phyloP scores from a whole-genome alignment of 768 basidiomycete genomes.

The Boletus edulis region DNA sequence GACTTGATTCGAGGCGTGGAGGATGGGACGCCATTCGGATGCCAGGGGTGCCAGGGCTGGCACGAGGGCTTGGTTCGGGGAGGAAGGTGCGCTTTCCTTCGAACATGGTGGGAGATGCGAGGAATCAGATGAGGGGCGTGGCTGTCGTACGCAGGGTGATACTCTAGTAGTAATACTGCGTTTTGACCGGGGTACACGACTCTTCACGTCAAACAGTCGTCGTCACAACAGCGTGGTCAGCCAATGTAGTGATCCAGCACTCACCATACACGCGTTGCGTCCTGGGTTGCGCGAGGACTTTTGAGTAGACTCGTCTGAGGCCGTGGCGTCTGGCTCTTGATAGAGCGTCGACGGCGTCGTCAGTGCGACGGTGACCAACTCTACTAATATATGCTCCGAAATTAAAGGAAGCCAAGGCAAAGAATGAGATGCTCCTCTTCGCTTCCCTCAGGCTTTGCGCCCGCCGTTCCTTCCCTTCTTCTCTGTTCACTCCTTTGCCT shows the following conservation, averaged over 20 bases:
- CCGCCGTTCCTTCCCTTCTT: too few relatives aligned
- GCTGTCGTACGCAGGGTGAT: constrained; percentile 1
- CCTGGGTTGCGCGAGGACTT: not conserved
- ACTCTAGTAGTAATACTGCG: not conserved
- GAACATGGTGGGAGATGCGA: constrained; percentile 18
- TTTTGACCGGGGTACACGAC: constrained; percentile 1
- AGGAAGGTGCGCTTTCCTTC: constrained; percentile 32
- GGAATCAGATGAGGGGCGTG: not conserved
- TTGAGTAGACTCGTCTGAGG: not conserved
- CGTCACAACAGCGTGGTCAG: not conserved
- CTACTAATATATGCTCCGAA: not conserved
- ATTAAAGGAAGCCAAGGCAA: not conserved
- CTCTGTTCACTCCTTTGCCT: too few relatives aligned
- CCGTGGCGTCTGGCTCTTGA: not conserved
- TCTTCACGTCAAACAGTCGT: not conserved
- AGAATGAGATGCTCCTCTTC: too few relatives aligned
- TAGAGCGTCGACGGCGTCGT: not conserved
- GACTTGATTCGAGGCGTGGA: constrained; percentile 81
- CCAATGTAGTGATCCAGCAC: not conserved
- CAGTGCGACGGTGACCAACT: too few relatives aligned
- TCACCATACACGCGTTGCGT: too few relatives aligned
- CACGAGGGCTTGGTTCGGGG: constrained; percentile 31
- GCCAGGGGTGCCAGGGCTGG: constrained; percentile 22
- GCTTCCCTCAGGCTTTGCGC: too few relatives aligned
- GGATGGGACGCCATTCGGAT: constrained; percentile 71